Conservation (phyloP, 805 yeast genomes). For the Nakazawaea wyomingensis region DNA sequence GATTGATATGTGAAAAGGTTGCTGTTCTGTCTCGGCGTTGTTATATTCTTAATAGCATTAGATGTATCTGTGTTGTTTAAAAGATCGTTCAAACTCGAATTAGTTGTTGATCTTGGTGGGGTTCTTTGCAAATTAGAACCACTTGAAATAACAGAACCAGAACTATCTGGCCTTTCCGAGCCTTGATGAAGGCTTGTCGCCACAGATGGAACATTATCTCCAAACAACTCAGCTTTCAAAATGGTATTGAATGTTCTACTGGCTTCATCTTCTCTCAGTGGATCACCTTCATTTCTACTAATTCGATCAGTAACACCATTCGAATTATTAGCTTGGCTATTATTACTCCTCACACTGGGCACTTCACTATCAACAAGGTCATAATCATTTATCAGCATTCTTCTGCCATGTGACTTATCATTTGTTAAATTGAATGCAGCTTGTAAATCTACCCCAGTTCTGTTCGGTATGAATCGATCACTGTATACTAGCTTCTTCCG, state of each 20-base stretch:
- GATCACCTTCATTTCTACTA: conserved; percentile 58
- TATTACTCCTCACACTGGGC: conserved; percentile 18
- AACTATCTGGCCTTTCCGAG: conserved; percentile 18
- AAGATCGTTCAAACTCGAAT: conserved; percentile 4
- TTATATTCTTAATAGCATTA: conserved; percentile 13
- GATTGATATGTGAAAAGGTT: conserved; percentile 74
- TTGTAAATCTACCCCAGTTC: conserved; percentile 82
- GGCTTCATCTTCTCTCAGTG: conserved; percentile 72
- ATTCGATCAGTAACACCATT: conserved; percentile 20
- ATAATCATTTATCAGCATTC: conserved; percentile 4
- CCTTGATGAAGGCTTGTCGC: conserved; percentile 20
- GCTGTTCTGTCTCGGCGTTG: conserved; percentile 37
- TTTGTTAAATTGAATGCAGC: conserved; percentile 67
- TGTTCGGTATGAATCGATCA: conserved; percentile 83
- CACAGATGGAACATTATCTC: conserved; percentile 68
- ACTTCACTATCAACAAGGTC: conserved; percentile 13
- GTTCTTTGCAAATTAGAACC: conserved; percentile 19
- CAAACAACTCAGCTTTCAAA: conserved; percentile 84
- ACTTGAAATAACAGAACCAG: conserved; percentile 12
- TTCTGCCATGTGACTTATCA: conserved; percentile 32
- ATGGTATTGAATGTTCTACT: conserved; percentile 83
- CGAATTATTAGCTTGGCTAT: conserved; percentile 13
- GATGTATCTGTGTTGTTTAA: not conserved
- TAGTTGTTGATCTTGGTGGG: conserved; percentile 22
- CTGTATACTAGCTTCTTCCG: conserved; percentile 54